These are phyloP conservation scores for Saccharomyces hybrid DNA, from an alignment of 1,139 yeast species.

Conservation along the genomic window DNA sequence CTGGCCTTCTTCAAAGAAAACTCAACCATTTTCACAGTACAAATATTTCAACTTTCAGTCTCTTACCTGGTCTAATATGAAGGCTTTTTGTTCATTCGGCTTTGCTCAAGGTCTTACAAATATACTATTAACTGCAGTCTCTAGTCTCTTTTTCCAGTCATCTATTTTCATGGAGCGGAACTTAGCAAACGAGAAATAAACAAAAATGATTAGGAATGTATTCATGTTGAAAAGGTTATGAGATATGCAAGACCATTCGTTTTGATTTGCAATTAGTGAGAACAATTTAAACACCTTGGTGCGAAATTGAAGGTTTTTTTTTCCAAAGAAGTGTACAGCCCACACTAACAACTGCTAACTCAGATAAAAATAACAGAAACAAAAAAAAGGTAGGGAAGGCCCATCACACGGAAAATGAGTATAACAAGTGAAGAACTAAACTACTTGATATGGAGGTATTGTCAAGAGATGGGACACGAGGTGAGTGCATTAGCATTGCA, in stretches of 20 bases:
- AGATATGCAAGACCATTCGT: not conserved
- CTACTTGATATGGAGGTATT: conserved; percentile 86
- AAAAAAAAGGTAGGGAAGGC: not conserved
- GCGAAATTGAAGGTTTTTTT: not conserved
- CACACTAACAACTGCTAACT: not conserved
- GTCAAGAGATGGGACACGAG: conserved; percentile 79
- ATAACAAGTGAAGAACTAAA: conserved; percentile 78
- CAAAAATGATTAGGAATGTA: not conserved
- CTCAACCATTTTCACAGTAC: conserved; percentile 25
- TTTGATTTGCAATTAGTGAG: not conserved
- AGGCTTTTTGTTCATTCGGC: not conserved
- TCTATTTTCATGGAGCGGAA: conserved; percentile 1
- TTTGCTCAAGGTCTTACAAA: not conserved
- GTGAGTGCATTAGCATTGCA: conserved; percentile 76
- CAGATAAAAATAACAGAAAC: not conserved
- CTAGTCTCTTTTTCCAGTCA: not conserved
- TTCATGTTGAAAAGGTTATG: not conserved
- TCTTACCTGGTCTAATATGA: not conserved
- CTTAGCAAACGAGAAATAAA: not conserved
- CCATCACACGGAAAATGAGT: conserved; percentile 44
- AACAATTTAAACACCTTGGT: not conserved
- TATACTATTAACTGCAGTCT: not conserved
- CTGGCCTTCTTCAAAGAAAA: conserved; percentile 30
- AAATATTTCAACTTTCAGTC: not conserved
- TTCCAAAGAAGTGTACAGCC: not conserved